Evolutionary conservation across 306 rosid species (phyloP).

Genomic region (Corylus heterophylla): DNA sequence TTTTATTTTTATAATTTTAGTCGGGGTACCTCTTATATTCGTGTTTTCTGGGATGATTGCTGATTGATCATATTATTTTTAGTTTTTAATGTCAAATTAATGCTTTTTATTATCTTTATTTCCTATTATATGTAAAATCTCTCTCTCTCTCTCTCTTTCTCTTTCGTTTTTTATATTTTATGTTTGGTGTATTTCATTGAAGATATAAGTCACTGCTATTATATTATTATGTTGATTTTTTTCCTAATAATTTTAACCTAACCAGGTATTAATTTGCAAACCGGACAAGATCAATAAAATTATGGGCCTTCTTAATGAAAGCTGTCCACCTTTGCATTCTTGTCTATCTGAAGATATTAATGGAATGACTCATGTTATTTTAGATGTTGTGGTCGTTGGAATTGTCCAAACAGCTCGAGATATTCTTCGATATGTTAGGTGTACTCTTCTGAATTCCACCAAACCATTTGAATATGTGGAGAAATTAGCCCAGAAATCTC

Average conservation of each 20-base stretch:
- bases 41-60: constrained; percentile 1
- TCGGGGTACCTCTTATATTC: constrained; percentile 4
- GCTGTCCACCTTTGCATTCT: constrained; percentile 61
- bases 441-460: no score
- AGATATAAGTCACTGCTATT: constrained; percentile 7
- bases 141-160: background rate
- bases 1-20: background rate
- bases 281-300: constrained; percentile 81
- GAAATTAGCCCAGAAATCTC: no score
- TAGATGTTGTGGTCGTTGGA: no score
- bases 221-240: constrained; percentile 12
- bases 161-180: background rate
- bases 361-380: no score
- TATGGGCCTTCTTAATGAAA: constrained; percentile 71
- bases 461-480: no score
- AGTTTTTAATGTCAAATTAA: background rate
- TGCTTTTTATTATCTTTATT: constrained; percentile 6
- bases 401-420: no score
- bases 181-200: constrained; percentile 20
- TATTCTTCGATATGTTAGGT: no score
- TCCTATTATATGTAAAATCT: background rate
- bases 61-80: constrained; percentile 10
- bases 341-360: no score
- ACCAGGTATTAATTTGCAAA: constrained; percentile 82
- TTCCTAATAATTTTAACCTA: constrained; percentile 17